Evolutionary conservation across 2,329 filamentous ascomycete genomes (phyloP).

Genomic region (Rasamsonia emersonii): DNA sequence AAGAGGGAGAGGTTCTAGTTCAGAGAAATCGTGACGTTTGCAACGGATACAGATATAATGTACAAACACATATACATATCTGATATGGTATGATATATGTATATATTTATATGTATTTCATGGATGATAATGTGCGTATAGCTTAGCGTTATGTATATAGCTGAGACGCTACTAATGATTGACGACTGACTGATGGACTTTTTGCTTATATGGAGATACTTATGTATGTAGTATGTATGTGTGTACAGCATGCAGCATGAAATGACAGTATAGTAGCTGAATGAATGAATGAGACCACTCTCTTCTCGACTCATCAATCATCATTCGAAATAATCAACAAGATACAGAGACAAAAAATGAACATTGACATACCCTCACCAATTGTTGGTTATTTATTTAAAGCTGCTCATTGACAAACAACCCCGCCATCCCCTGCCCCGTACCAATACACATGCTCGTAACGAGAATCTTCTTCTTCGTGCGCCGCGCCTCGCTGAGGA

Average conservation of each 20-base stretch:
- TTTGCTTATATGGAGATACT: constrained; percentile 3
- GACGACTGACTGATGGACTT: not conserved
- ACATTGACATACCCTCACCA: no score
- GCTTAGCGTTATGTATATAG: not conserved
- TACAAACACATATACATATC: no score
- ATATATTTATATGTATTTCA: no score
- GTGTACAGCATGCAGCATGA: no score
- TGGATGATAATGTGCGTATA: no score
- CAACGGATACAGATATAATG: no score
- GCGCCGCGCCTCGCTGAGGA: constrained; percentile 73
- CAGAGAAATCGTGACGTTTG: constrained; percentile 1
- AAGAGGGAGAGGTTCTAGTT: constrained; percentile 19
- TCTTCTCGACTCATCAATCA: no score
- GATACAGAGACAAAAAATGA: constrained; percentile 1
- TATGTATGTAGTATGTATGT: not conserved
- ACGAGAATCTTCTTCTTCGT: constrained; percentile 84
- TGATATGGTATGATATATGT: no score
- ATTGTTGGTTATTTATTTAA: constrained; percentile 16
- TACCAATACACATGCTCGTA: constrained; percentile 80
- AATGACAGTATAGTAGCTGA: no score
- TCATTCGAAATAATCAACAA: not conserved
- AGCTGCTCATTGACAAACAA: constrained; percentile 57
- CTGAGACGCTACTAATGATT: not conserved
- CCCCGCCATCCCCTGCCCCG: constrained; percentile 59
- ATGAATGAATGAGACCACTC: not conserved